These are phyloP conservation scores for Suillus discolor DNA, from an alignment of 768 basidiomycete genomes.

Conservation along the genomic window DNA sequence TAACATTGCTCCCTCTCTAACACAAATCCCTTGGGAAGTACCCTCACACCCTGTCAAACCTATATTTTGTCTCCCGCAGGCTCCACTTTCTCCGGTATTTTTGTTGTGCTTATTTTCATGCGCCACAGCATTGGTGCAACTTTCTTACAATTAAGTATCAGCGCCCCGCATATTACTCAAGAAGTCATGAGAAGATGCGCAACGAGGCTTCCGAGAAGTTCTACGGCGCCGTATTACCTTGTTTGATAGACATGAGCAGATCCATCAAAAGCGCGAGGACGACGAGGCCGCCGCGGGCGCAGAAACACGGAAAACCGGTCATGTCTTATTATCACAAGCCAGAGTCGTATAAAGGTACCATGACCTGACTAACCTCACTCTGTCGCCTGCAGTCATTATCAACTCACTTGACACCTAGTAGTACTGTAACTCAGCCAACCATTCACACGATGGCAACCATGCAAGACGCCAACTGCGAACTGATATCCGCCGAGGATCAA, in stretches of 20 bases:
- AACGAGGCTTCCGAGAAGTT: not conserved
- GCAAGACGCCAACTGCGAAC: not conserved
- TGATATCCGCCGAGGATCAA: not conserved
- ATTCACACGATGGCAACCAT: not conserved
- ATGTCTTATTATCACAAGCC: not conserved
- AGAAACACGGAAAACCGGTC: not conserved
- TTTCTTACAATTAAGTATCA: not conserved
- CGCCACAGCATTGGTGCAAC: not conserved
- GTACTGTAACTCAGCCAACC: not conserved
- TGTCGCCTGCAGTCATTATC: not conserved
- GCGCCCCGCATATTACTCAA: not conserved
- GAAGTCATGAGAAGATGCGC: conserved; percentile 3
- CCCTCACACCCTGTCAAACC: conserved; percentile 6
- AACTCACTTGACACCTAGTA: not conserved
- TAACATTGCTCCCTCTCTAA: not conserved
- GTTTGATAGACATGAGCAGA: not conserved
- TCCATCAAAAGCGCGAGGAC: not conserved
- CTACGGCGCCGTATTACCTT: not conserved
- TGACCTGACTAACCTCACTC: not conserved
- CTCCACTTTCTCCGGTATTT: not conserved
- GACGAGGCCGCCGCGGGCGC: conserved; percentile 1
- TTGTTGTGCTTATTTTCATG: not conserved
- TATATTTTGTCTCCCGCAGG: not conserved
- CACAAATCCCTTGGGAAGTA: not conserved
- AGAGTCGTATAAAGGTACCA: not conserved